phyloP scores from a whole-genome alignment of 345 rosid species.

The Eucalyptus pauciflora region DNA sequence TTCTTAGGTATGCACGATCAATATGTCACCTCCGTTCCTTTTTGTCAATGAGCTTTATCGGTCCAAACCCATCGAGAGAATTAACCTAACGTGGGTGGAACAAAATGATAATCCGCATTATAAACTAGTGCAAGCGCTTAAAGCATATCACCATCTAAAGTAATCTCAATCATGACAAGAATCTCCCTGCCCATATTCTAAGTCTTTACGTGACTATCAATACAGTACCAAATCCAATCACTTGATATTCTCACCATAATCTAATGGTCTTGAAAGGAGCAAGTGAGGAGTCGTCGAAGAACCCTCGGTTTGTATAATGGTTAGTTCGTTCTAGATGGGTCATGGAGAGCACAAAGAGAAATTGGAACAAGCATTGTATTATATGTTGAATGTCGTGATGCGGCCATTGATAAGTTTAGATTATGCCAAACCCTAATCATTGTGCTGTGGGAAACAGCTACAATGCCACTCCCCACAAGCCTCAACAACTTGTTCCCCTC shows the following conservation, averaged over 20 bases:
- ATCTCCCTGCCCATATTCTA: neutral
- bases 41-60: neutral
- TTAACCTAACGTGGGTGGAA: neutral
- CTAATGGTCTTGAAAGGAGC: neutral
- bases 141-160: neutral
- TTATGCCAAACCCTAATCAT: neutral
- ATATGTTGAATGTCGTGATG: neutral
- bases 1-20: neutral
- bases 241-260: neutral
- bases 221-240: neutral
- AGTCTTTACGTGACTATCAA: neutral
- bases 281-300: neutral
- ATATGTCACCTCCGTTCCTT: neutral
- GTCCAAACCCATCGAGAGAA: neutral
- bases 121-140: neutral
- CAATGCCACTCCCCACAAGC: neutral
- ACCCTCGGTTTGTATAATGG: neutral
- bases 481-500: neutral
- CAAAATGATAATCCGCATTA: neutral
- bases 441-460: conserved; percentile 3
- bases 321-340: neutral
- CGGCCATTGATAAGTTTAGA: neutral
- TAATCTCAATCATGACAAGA: neutral
- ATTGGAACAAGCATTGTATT: neutral
- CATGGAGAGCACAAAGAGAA: neutral